A percentile compares a stretch with the other conserved stretches of the same genome.
Conservation (phyloP, 495 filamentous ascomycete species). For the Cryomyces antarcticus region DNA sequence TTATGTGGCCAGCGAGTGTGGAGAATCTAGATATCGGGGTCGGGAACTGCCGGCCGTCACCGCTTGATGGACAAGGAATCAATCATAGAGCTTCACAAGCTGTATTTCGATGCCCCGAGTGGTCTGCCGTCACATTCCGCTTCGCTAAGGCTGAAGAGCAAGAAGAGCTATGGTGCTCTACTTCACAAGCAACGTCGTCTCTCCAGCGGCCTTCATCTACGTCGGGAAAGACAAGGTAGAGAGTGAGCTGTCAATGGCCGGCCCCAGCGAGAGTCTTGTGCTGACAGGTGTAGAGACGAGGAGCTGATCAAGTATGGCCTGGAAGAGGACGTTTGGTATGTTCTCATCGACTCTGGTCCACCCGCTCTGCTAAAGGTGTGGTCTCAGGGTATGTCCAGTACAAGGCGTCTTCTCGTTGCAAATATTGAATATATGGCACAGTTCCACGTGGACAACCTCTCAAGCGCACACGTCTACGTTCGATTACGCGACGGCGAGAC, state of each 20-base stretch:
- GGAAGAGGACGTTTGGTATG: conserved; percentile 89
- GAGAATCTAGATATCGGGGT: too few species aligned
- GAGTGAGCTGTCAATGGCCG: conserved; percentile 34
- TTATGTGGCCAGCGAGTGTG: too few species aligned
- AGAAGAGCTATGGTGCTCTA: conserved; percentile 66
- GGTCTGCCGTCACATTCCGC: too few species aligned
- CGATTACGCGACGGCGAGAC: conserved; percentile 59
- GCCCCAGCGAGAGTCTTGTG: background rate
- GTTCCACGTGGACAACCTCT: conserved; percentile 97
- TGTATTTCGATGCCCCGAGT: too few species aligned
- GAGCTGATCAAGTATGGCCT: conserved; percentile 82
- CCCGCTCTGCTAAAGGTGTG: background rate
- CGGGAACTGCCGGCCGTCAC: too few species aligned
- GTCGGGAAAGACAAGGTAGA: conserved; percentile 98
- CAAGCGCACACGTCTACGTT: conserved; percentile 88
- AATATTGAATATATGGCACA: conserved; percentile 13
- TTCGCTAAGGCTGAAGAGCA: background rate
- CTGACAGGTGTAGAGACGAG: conserved; percentile 46
- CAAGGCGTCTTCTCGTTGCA: background rate
- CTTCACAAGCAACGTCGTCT: conserved; percentile 66
- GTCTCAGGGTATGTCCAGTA: conserved; percentile 2
- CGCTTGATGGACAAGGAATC: too few species aligned
- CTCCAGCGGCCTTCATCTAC: conserved; percentile 68
- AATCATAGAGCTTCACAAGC: too few species aligned
- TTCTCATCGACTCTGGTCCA: background rate